A percentile compares a stretch with the other conserved stretches of the same genome.
These are phyloP conservation scores for Leccinum incarnatum DNA, from an alignment of 768 basidiomycete species.

Conservation along the genomic window DNA sequence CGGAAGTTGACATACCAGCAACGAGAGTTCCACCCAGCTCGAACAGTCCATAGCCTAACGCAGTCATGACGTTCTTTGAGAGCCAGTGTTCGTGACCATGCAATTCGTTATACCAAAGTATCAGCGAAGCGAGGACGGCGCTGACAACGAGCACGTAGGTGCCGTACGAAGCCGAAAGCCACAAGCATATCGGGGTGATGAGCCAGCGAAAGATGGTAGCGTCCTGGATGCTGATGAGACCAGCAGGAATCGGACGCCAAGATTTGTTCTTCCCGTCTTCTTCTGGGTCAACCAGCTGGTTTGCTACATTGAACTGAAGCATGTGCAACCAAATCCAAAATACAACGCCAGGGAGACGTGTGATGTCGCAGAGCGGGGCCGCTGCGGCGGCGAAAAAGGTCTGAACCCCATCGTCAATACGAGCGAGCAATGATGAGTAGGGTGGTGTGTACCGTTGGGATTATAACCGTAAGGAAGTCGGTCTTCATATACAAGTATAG, in stretches of 20 bases:
- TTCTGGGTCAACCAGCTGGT: constrained; percentile 39
- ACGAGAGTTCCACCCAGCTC: constrained; percentile 38
- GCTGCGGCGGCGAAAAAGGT: constrained; percentile 34
- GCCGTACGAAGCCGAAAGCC: constrained; percentile 36
- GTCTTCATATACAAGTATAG: constrained; percentile 26
- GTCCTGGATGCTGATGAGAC: constrained; percentile 37
- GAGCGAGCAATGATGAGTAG: neutral
- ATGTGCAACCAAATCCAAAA: constrained; percentile 49
- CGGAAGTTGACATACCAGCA: constrained; percentile 28
- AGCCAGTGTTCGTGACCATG: constrained; percentile 30
- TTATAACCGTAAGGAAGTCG: constrained; percentile 26
- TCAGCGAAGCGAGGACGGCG: constrained; percentile 22
- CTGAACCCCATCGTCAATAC: constrained; percentile 16
- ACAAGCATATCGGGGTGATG: constrained; percentile 34
- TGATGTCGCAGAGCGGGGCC: constrained; percentile 30
- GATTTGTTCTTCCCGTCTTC: constrained; percentile 46
- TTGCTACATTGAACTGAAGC: constrained; percentile 43
- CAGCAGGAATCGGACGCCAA: constrained; percentile 45
- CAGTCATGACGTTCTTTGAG: constrained; percentile 35
- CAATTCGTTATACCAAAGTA: constrained; percentile 40
- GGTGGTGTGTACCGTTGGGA: constrained; percentile 23
- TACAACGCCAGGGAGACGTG: constrained; percentile 27
- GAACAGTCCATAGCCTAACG: constrained; percentile 37
- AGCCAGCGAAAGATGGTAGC: constrained; percentile 39
- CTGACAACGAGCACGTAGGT: constrained; percentile 34